Base-by-base conservation (phyloP, 208 protist genomes). In the Acanthamoeba comandoni region DNA sequence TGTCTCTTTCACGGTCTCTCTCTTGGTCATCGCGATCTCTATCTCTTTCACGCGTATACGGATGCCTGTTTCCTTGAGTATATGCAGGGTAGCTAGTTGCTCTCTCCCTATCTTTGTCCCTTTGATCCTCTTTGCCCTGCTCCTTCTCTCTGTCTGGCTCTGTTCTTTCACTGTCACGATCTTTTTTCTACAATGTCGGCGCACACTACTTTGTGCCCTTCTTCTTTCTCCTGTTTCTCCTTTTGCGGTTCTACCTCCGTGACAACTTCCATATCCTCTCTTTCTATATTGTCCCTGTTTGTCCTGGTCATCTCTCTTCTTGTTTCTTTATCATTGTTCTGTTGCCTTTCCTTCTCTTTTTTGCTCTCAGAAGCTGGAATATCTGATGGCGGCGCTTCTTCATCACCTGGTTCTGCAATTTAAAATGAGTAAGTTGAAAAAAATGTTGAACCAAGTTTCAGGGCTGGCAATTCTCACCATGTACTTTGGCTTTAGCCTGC, bases 401-500 rank as follows among this genome's bases (percentile, higher is more conserved):
- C 35, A 43, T 43, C 35, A 43, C 35, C 35, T 43, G 35, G 35
- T 43, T 43, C 35, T 43, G 35, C 1, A 43, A 43, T 43, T 43
- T 43, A 43, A 43, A 43, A 43, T 43, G 35, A 43, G 35, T 43
- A 43, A 43, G 35, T 43, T 7, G 5, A 43, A 43, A 43, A 43
- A 43, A 43, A 5, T 43, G 35, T 43, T 43, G n/a, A n/a, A n/a
- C n/a, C n/a, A n/a, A n/a, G 35, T 43, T 43, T 43, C 35, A 43
- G 35, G 35, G 35, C 35, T 43, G 35, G 5, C 35, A 43, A 43
- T 43, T 43, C 35, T 43, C 35, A 43, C 35, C 35, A 43, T 43
- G 35, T 43, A 43, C 35, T 43, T 43, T 43, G 53, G 53, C 29
- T 35, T 86, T 86, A 35, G 77, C 77, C 26, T 86, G 60, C 9